Evolutionary conservation across 768 basidiomycete species (phyloP).

Genomic region (Saitozyma podzolica): DNA sequence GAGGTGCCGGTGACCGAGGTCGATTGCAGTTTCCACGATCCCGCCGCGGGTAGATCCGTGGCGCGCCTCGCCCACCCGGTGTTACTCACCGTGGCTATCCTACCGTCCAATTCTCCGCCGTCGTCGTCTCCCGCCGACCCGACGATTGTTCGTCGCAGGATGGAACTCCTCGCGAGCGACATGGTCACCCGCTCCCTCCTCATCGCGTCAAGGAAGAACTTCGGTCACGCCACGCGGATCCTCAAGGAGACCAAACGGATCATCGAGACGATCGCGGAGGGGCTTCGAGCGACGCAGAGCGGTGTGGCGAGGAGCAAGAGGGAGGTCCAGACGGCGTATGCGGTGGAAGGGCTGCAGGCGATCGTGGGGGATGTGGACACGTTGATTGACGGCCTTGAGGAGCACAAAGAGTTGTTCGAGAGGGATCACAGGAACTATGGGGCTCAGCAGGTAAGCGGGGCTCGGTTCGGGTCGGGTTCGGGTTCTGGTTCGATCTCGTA

Average conservation of each 20-base stretch:
- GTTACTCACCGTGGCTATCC: conserved; percentile 86
- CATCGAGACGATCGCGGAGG: conserved; percentile 79
- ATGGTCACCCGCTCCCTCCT: conserved; percentile 96
- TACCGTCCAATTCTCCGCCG: conserved; percentile 60
- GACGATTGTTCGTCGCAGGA: conserved; percentile 84
- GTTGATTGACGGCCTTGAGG: conserved; percentile 81
- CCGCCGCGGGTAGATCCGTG: conserved; percentile 75
- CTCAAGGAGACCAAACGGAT: conserved; percentile 77
- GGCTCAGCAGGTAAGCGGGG: conserved; percentile 77
- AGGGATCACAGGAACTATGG: conserved; percentile 93
- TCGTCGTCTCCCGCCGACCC: conserved; percentile 53
- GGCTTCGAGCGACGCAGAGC: conserved; percentile 56
- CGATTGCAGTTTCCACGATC: conserved; percentile 93
- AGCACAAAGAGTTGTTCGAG: conserved; percentile 87
- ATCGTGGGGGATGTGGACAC: conserved; percentile 63
- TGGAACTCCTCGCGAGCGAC: conserved; percentile 94
- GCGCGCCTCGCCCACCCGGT: conserved; percentile 89
- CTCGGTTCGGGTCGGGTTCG: neutral
- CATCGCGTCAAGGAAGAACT: conserved; percentile 86
- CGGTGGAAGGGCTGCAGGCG: conserved; percentile 12
- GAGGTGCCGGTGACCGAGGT: conserved; percentile 96
- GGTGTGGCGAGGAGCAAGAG: conserved; percentile 10
- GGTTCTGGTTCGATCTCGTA: neutral
- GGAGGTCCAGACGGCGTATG: conserved; percentile 56
- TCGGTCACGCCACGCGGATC: conserved; percentile 84